Conservation (phyloP, 192 early-diverging fungal species). For the Kickxella alabastrina region DNA sequence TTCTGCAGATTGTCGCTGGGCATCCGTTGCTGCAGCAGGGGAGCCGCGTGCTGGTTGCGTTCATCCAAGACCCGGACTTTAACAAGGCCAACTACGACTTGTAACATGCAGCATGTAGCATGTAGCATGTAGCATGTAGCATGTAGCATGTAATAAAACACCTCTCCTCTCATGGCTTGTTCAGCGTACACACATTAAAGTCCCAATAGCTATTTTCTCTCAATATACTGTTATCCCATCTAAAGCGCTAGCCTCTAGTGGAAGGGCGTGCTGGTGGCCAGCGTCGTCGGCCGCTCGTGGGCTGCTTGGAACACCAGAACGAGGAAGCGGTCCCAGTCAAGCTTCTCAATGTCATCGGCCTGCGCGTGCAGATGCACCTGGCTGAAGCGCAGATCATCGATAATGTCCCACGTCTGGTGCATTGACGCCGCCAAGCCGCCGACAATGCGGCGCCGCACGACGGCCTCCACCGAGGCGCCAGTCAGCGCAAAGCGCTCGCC, state of each 20-base stretch:
- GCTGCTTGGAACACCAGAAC: conserved; percentile 2
- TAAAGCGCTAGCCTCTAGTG: too few species aligned
- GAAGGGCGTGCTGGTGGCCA: not conserved
- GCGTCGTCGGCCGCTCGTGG: not conserved
- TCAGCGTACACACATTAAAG: too few species aligned
- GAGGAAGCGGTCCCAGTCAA: not conserved
- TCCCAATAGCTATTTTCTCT: too few species aligned
- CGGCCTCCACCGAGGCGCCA: conserved; percentile 17
- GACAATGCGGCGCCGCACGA: conserved; percentile 4
- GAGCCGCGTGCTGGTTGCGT: conserved; percentile 86
- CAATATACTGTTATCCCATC: too few species aligned
- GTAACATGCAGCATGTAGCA: not conserved
- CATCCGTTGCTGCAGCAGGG: conserved; percentile 98
- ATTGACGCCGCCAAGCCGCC: conserved; percentile 6
- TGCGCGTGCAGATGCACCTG: conserved; percentile 25
- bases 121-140: too few species aligned
- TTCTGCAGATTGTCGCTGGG: conserved; percentile 93
- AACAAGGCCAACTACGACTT: conserved; percentile 65
- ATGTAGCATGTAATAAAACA: too few species aligned
- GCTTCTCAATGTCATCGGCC: conserved; percentile 1
- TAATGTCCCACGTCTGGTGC: conserved; percentile 35
- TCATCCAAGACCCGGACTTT: conserved; percentile 92
- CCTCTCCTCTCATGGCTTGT: too few species aligned
- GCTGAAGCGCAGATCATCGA: conserved; percentile 32
- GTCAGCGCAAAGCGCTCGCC: conserved; percentile 14